A percentile compares a stretch with the other conserved stretches of the same genome.
phyloP scores from a whole-genome alignment of 176 grass and related monocot species.

The Olyra latifolia region DNA sequence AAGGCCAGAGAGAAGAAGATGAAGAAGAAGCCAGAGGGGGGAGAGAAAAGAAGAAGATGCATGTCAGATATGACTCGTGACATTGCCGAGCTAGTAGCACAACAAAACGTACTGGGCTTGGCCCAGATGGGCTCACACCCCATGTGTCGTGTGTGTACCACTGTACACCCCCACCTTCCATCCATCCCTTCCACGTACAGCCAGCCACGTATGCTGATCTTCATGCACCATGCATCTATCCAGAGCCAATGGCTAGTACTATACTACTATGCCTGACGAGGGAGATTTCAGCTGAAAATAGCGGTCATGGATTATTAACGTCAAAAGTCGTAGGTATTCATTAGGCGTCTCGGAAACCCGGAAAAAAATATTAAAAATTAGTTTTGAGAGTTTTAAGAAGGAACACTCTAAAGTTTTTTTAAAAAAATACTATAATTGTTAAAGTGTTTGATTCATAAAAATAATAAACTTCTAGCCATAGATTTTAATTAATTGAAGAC shows the following conservation, averaged over 20 bases:
- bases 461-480: too few relatives aligned
- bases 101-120: constrained; percentile 27
- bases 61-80: constrained; percentile 33
- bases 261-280: background rate
- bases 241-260: background rate
- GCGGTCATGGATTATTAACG: too few relatives aligned
- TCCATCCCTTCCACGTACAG: background rate
- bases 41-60: background rate
- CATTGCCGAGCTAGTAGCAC: constrained; percentile 2
- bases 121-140: constrained; percentile 23
- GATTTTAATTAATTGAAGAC: too few relatives aligned
- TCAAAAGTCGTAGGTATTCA: too few relatives aligned
- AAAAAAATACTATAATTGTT: too few relatives aligned
- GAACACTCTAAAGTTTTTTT: too few relatives aligned
- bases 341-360: too few relatives aligned
- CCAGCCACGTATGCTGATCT: background rate
- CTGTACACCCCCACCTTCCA: background rate
- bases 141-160: background rate
- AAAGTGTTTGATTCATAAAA: too few relatives aligned
- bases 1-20: background rate
- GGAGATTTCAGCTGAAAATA: too few relatives aligned
- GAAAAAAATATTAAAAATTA: too few relatives aligned
- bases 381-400: too few relatives aligned
- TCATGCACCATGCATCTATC: background rate
- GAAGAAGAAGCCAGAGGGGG: too few relatives aligned